Evolutionary conservation across 345 rosid genomes (phyloP), one percentile per base, ranked within the genome.

Genomic region (Brassica cretica): DNA sequence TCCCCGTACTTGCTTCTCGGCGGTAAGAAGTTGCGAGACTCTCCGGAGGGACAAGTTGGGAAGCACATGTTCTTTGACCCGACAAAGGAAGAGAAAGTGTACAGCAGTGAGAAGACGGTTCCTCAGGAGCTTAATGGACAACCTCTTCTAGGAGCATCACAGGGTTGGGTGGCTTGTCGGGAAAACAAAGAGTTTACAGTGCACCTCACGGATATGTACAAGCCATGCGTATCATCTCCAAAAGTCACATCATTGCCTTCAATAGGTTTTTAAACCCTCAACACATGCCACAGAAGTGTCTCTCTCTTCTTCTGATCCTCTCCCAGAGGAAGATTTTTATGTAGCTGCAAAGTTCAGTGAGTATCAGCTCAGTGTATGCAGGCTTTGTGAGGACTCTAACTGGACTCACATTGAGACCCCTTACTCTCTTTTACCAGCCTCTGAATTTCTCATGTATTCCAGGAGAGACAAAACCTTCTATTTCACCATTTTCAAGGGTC

Each of bases 401-500:
- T 35, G 41, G 41, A 35, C 41, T 35, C 9, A 35, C 41, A 35
- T 35, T 8, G 41, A 35, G 2, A 35, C 41, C 41, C 41, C 41
- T 35, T 35, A 35, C 41, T 35, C 41, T 35, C 41, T 35, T 35
- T 35, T 35, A 35, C 41, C 41, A 35, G 41, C 41, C 10, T 41
- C 51, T 41, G 51, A 41, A 25, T 25, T 25, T 10, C 51, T 41
- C 51, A 11, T 41, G 51, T 41, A 41, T 41, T 41, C 51, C 51
- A 46, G 14, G 53, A 46, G 53, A 46, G 6, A 46, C 16, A 46
- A 51, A 64, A 55, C 56, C 11, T 74, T 74, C 53, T 25, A 55
- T 56, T 33, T 74, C 8, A 74, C 71, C 0, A 74, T 41, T n/a
- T 24, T 65, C 2, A 74, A 74, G 14, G 56, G 65, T 74, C 56